Evolutionary conservation across 805 yeast genomes (phyloP).

Genomic region (Wickerhamomyces bovis): DNA sequence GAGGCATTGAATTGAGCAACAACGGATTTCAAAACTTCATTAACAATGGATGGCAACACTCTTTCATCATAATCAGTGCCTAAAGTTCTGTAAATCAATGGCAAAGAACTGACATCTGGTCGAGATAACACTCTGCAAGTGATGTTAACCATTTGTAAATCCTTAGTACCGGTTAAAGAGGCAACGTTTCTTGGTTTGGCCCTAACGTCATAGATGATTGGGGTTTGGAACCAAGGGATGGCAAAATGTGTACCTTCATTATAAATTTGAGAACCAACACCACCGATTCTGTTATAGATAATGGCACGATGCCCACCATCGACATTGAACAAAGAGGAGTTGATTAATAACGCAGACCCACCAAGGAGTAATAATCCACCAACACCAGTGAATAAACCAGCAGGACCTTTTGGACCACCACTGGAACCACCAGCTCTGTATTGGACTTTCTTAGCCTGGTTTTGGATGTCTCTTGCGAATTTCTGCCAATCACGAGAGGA

Average conservation of each 20-base stretch:
- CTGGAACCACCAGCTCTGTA: conserved; percentile 33
- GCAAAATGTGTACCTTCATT: conserved; percentile 94
- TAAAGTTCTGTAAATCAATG: conserved; percentile 82
- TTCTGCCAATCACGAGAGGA: conserved; percentile 43
- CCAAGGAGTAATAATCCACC: conserved; percentile 57
- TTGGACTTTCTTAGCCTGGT: conserved; percentile 36
- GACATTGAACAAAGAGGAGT: conserved; percentile 68
- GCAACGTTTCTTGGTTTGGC: conserved; percentile 97
- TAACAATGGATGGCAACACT: conserved; percentile 95
- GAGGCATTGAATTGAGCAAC: conserved; percentile 99
- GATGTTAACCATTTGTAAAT: conserved; percentile 97
- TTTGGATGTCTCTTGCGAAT: conserved; percentile 45
- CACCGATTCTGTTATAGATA: conserved; percentile 80
- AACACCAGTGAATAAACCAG: conserved; percentile 53
- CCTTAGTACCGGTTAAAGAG: conserved; percentile 95
- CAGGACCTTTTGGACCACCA: conserved; percentile 32
- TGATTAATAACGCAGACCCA: conserved; percentile 47
- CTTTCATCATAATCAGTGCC: conserved; percentile 96
- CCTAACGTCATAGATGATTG: conserved; percentile 88
- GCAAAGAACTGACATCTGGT: conserved; percentile 75
- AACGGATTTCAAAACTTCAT: conserved; percentile 92
- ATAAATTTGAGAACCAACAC: conserved; percentile 77
- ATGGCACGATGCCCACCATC: conserved; percentile 99
- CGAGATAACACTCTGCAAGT: conserved; percentile 96
- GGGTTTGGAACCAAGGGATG: conserved; percentile 92